Percentiles rank a stretch among this genome's conserved stretches.
phyloP scores from a whole-genome alignment of 2,329 filamentous ascomycete species.

The Penicillium sp. region DNA sequence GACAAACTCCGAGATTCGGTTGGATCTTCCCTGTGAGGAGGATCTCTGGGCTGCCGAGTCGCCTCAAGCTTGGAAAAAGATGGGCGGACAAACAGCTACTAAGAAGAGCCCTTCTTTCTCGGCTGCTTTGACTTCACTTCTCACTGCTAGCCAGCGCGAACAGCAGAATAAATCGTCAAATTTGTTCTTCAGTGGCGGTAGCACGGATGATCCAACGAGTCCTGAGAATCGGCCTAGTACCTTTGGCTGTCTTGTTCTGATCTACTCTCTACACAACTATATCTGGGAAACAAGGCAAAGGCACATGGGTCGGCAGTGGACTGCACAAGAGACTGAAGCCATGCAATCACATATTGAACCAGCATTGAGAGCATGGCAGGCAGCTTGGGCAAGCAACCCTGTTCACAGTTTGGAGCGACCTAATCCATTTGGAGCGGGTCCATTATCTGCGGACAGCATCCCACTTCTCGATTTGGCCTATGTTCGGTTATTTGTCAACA shows the following conservation, averaged over 20 bases:
- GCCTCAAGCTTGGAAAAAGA: constrained; percentile 76
- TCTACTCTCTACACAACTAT: constrained; percentile 95
- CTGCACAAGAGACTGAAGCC: constrained; percentile 86
- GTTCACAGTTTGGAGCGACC: constrained; percentile 82
- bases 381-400: constrained; percentile 85
- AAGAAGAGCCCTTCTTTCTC: constrained; percentile 78
- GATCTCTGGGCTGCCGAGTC: constrained; percentile 85
- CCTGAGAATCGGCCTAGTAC: constrained; percentile 79
- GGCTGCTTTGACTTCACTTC: constrained; percentile 75
- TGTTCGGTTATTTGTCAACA: constrained; percentile 86
- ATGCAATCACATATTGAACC: constrained; percentile 97
- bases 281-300: constrained; percentile 96
- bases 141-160: constrained; percentile 73
- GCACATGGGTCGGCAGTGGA: constrained; percentile 87
- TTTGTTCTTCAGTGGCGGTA: constrained; percentile 52
- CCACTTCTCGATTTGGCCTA: constrained; percentile 90
- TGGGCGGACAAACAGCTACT: constrained; percentile 73
- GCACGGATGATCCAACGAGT: constrained; percentile 56
- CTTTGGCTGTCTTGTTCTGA: constrained; percentile 87
- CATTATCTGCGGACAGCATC: constrained; percentile 86
- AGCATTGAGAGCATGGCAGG: constrained; percentile 90
- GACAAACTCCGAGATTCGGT: constrained; percentile 88
- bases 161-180: constrained; percentile 46
- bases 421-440: constrained; percentile 79
- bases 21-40: constrained; percentile 91